These are phyloP conservation scores for Balamuthia mandrillaris DNA, from an alignment of 208 protist species.

Conservation along the genomic window DNA sequence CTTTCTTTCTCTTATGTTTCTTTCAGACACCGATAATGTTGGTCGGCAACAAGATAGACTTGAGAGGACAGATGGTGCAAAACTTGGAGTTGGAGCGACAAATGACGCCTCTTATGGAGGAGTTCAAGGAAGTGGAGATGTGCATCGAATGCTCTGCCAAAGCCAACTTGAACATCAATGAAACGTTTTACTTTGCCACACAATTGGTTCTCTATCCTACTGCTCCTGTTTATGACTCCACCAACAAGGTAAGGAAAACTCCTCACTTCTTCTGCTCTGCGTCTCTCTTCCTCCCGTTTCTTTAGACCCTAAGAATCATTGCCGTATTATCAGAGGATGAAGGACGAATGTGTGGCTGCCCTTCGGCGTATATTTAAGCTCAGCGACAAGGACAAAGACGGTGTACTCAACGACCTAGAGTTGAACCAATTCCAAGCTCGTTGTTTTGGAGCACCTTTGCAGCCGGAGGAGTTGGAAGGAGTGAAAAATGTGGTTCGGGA, in stretches of 20 bases:
- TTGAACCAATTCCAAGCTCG: slow-evolving; percentile 24
- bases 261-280: no score
- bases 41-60: slow-evolving; percentile 41
- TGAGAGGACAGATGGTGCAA: not conserved
- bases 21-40: slow-evolving; percentile 30
- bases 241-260: no score
- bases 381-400: slow-evolving; percentile 33
- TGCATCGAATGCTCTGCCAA: slow-evolving; percentile 39
- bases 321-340: not conserved
- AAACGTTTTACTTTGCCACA: slow-evolving; percentile 42
- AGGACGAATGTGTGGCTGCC: slow-evolving; percentile 1
- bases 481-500: slow-evolving; percentile 34
- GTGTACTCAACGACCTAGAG: slow-evolving; percentile 20
- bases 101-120: slow-evolving; percentile 35
- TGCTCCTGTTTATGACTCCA: slow-evolving; percentile 18
- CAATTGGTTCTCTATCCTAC: slow-evolving; percentile 29
- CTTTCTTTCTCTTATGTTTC: no score
- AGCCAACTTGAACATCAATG: slow-evolving; percentile 8
- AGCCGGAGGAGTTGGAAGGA: slow-evolving; percentile 19
- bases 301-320: no score
- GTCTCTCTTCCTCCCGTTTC: no score
- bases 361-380: slow-evolving; percentile 41
- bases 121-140: slow-evolving; percentile 45
- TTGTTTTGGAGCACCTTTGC: slow-evolving; percentile 21
- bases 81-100: slow-evolving; percentile 14